Evolutionary conservation across 1,284 basidiomycete species (phyloP), one percentile per base, ranked within the genome.

Genomic region (Ustilago sp.): DNA sequence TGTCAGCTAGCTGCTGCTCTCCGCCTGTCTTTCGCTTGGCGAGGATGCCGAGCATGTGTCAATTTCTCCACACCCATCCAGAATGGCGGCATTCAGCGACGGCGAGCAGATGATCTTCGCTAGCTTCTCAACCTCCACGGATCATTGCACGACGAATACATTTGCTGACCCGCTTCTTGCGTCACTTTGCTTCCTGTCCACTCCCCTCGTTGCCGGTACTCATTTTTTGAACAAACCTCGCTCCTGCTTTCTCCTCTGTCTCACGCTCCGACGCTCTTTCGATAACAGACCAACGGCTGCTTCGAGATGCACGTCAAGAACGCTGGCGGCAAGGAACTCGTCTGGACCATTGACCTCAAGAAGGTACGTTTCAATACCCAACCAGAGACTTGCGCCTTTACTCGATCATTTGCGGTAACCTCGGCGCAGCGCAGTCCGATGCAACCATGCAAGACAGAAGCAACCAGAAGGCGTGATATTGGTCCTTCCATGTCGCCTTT

Each of bases 261-360:
- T 55, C 36, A 5, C 13, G 15, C 13, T 6, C 28, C n/a, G 17
- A 15, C 23, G 41, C 15, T 39, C 39, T 28, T 31, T 8, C 50
- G 34, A 32, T 17, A 34, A 47, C n/a, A 96, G 94, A 94, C 93
- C 71, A 95, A 94, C 86, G 94, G 93, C 78, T 90, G 95, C 86
- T 96, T 98, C 87, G 93, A 96, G 88, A 89, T 98, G 73, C 91
- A 91, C 75, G 90, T 97, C 81, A 91, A 92, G 87, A 94, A 95
- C 86, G 88, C 87, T 19, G 89, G 89, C 39, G 93, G 92, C 80
- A 89, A 93, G 86, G 91, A 92, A 84, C 93, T 89, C 54, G 77
- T 84, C 63, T 83, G 79, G 79, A 95, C 94, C n/a, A 94, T 98
- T 80, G 96, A 98, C 89, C 86, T 98, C 85, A 99, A 99, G 90